Conservation (phyloP, 805 yeast species). For the Monosporozyma aquatica region DNA sequence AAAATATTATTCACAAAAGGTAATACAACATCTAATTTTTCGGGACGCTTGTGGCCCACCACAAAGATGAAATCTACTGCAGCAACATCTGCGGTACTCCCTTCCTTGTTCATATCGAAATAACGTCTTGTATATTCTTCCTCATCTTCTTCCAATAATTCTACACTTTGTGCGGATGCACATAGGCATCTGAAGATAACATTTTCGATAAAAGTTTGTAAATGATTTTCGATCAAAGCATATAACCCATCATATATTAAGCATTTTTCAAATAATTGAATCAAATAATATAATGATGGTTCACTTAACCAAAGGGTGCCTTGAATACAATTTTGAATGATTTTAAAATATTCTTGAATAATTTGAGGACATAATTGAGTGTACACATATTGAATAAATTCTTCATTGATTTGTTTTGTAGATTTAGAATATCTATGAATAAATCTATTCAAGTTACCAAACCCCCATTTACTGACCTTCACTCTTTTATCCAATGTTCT, state of each 20-base stretch:
- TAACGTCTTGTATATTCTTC: constrained; percentile 70
- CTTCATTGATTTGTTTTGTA: constrained; percentile 35
- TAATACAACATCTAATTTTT: constrained; percentile 44
- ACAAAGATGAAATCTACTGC: constrained; percentile 67
- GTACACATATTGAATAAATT: constrained; percentile 48
- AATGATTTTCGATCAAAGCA: constrained; percentile 53
- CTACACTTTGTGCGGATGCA: constrained; percentile 55
- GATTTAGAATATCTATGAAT: constrained; percentile 52
- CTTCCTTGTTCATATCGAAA: constrained; percentile 57
- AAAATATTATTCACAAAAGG: constrained; percentile 48
- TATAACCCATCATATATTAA: constrained; percentile 50
- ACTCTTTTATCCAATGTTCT: constrained; percentile 42
- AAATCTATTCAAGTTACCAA: constrained; percentile 63
- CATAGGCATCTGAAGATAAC: constrained; percentile 70
- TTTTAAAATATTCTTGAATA: constrained; percentile 48
- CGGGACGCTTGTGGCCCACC: constrained; percentile 46
- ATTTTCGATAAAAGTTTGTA: constrained; percentile 54
- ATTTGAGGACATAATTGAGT: constrained; percentile 61
- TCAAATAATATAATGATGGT: constrained; percentile 53
- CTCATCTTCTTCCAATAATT: constrained; percentile 70
- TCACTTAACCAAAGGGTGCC: constrained; percentile 53
- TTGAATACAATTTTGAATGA: constrained; percentile 34
- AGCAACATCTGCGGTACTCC: constrained; percentile 66
- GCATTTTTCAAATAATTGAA: constrained; percentile 57
- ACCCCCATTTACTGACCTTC: constrained; percentile 84